Evolutionary conservation across 2,329 filamentous ascomycete species (phyloP).

Genomic region (Albifimbria verrucaria): DNA sequence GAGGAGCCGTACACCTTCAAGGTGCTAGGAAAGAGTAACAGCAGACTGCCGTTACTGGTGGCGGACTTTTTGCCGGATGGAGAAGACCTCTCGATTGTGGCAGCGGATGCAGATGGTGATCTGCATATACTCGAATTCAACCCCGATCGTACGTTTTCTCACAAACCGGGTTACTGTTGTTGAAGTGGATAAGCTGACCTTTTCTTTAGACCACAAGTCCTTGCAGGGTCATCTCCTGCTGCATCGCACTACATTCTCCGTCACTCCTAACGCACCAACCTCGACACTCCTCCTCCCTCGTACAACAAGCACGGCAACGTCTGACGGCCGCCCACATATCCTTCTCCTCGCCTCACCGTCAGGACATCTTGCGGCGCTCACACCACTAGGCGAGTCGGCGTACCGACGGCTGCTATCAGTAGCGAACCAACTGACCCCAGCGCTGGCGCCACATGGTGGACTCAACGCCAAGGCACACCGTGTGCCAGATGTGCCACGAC

Average conservation of each 20-base stretch:
- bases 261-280: slow-evolving; percentile 73
- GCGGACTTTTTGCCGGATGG: slow-evolving; percentile 89
- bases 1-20: slow-evolving; percentile 97
- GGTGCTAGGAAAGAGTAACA: slow-evolving; percentile 82
- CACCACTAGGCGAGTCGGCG: slow-evolving; percentile 71
- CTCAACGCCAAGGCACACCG: slow-evolving; percentile 83
- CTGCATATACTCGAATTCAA: slow-evolving; percentile 91
- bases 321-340: slow-evolving; percentile 31
- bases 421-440: slow-evolving; percentile 73
- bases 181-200: slow-evolving; percentile 16
- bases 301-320: slow-evolving; percentile 36
- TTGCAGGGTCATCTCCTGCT: slow-evolving; percentile 84
- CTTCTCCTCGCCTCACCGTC: slow-evolving; percentile 72
- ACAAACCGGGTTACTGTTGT: not conserved
- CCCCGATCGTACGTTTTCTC: slow-evolving; percentile 69
- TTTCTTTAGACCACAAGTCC: slow-evolving; percentile 75
- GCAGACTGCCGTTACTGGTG: slow-evolving; percentile 71
- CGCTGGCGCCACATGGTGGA: slow-evolving; percentile 72
- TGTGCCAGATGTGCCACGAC: slow-evolving; percentile 39
- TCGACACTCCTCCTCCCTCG: slow-evolving; percentile 74
- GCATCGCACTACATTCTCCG: slow-evolving; percentile 83
- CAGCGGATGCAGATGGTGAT: slow-evolving; percentile 80
- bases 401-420: slow-evolving; percentile 84
- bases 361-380: slow-evolving; percentile 73
- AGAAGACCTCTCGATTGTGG: slow-evolving; percentile 76